Evolutionary conservation across 164 flowering plant genomes (phyloP).

Genomic region (Liquidambar formosana): DNA sequence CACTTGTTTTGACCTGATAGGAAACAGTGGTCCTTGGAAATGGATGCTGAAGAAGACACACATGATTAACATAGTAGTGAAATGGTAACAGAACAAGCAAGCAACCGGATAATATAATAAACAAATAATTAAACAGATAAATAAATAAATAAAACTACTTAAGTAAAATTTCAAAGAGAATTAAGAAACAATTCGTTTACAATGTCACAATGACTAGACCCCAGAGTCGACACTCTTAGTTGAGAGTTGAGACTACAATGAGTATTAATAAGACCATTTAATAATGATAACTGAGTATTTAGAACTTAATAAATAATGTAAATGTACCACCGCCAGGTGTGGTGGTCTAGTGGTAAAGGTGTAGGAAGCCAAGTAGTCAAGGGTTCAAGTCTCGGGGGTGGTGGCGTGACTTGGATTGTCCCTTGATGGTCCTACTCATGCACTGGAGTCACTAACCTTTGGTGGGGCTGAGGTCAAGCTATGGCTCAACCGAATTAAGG

Average conservation of each 20-base stretch:
- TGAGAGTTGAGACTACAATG: no score
- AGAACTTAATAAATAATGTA: not conserved
- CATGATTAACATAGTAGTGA: conserved; percentile 1
- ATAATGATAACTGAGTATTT: not conserved
- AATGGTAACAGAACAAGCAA: not conserved
- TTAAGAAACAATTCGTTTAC: not conserved
- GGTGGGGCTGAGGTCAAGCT: no score
- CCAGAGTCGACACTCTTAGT: no score
- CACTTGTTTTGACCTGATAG: conserved; percentile 27
- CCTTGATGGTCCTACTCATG: no score
- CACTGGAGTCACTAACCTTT: no score
- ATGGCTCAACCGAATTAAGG: no score
- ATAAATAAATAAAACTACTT: no score
- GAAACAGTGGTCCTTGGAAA: conserved; percentile 34
- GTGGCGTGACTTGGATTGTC: no score
- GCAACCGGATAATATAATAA: not conserved
- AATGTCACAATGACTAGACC: no score
- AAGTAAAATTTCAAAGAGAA: not conserved
- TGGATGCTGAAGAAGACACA: conserved; percentile 24
- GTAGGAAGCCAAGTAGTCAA: no score
- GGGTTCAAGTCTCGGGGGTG: no score
- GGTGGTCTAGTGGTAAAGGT: no score
- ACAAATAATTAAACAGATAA: not conserved
- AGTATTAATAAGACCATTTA: not conserved
- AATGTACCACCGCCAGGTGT: not conserved